These are phyloP conservation scores for Testicularia cyperi DNA, from an alignment of 1,284 basidiomycete genomes.

Conservation along the genomic window DNA sequence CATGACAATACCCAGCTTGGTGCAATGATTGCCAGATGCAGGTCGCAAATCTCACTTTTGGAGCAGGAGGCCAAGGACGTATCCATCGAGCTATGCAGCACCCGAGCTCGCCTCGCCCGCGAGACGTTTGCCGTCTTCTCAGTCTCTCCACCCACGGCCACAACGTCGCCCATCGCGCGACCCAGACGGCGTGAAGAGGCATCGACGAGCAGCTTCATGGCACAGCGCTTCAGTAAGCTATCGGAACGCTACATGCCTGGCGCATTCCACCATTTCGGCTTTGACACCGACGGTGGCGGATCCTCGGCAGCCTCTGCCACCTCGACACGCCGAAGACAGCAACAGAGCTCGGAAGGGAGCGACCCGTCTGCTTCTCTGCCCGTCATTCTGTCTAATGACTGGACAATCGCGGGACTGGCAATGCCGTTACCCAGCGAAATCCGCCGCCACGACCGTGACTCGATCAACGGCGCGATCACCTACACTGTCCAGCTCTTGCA, in stretches of 20 bases:
- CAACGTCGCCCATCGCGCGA: not conserved
- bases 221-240: constrained; percentile 24
- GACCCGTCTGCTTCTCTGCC: no score
- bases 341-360: no score
- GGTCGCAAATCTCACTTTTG: constrained; percentile 10
- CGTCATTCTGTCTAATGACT: no score
- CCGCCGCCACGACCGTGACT: constrained; percentile 35
- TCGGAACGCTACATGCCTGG: constrained; percentile 43
- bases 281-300: not conserved
- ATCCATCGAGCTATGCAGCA: constrained; percentile 8
- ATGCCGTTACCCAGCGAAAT: constrained; percentile 40
- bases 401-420: constrained; percentile 36
- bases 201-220: constrained; percentile 22
- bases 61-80: constrained; percentile 8
- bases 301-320: not conserved
- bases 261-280: constrained; percentile 24
- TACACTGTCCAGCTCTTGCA: constrained; percentile 37
- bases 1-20: constrained; percentile 8
- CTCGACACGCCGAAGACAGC: no score
- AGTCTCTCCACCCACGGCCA: constrained; percentile 15
- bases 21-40: constrained; percentile 10
- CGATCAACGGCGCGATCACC: constrained; percentile 43
- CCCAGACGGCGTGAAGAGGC: constrained; percentile 6
- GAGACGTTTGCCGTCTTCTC: constrained; percentile 29
- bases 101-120: constrained; percentile 26